phyloP scores from a whole-genome alignment of 345 rosid species.

The Eutrema yunnanense region DNA sequence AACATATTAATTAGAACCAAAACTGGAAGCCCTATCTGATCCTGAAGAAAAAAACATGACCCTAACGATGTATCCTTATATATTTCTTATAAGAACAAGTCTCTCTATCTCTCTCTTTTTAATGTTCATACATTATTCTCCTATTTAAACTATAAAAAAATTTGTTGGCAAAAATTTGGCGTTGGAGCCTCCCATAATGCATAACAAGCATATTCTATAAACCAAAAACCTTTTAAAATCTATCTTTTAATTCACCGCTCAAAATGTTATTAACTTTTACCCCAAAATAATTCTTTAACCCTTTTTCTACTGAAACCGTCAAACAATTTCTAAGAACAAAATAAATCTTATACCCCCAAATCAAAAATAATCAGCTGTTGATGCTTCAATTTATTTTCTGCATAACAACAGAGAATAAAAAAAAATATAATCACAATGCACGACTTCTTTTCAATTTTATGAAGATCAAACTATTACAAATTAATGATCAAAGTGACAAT shows the following conservation, averaged over 20 bases:
- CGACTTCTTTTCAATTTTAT: neutral
- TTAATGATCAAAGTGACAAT: slow-evolving; percentile 48
- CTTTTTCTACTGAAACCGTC: neutral
- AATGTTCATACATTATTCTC: too few relatives aligned
- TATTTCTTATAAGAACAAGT: too few relatives aligned
- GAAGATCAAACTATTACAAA: slow-evolving; percentile 7
- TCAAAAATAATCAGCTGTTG: slow-evolving; percentile 9
- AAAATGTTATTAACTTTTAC: neutral
- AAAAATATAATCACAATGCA: slow-evolving; percentile 1
- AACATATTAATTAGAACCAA: too few relatives aligned
- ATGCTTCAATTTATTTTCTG: neutral
- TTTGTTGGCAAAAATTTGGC: too few relatives aligned
- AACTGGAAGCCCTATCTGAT: too few relatives aligned
- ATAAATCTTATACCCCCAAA: neutral
- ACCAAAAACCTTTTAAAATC: neutral
- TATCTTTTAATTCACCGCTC: neutral
- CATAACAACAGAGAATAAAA: neutral
- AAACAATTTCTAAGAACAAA: neutral
- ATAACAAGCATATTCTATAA: too few relatives aligned
- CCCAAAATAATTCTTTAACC: neutral
- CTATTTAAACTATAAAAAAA: too few relatives aligned
- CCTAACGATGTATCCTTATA: too few relatives aligned
- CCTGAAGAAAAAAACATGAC: too few relatives aligned
- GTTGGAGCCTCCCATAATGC: too few relatives aligned
- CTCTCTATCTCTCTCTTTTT: too few relatives aligned